Evolutionary conservation across 345 rosid species (phyloP), one percentile per base, ranked within the genome.

Genomic region (Eucalyptus tenuipes): DNA sequence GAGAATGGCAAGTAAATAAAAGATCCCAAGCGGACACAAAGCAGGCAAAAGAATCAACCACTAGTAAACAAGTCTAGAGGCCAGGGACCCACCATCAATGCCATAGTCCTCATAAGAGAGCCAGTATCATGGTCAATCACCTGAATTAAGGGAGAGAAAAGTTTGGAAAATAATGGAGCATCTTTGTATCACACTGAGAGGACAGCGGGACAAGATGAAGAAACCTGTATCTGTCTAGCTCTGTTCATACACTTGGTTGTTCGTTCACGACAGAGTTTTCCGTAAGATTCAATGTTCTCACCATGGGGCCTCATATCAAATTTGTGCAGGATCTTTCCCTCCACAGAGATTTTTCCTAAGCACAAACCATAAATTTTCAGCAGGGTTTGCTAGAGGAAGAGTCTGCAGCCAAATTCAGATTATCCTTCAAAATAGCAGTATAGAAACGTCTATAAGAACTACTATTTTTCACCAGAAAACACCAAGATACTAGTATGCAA

Each of bases 251-350:
- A 95, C 88, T 96, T 96, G 89, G 88, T 94, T 80, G 98, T 93
- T 87, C 99, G 92, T 89, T 96, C 99, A 48, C 98, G 98, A 55
- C 97, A 96, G 27, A 96, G 93, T 91, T 94, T 95, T 66, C 97
- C 95, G 86, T 97, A 96, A 90, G 92, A 93, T 90, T 96, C 99
- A 3, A 96, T 93, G 91, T 93, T 95, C 87, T 94, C 97, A 55
- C 90, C 90, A 89, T 95, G 95, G 49, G 96, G 99, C 91, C 95
- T 96, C 97, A 96, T 94, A 90, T 97, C 98, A 91, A 97, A 96
- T 88, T 96, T 96, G 92, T 95, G 92, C 59, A 91, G 90, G 86
- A 96, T 95, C 91, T 94, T 97, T 64, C 99, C 99, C 92, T 96
- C 99, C 33, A 92, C 93, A 24, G 93, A 53, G 49, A 89, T n/a